A percentile compares a stretch with the other conserved stretches of the same genome.
Evolutionary conservation across 208 protist species (phyloP).

Genomic region (Strigomonas oncopelti): DNA sequence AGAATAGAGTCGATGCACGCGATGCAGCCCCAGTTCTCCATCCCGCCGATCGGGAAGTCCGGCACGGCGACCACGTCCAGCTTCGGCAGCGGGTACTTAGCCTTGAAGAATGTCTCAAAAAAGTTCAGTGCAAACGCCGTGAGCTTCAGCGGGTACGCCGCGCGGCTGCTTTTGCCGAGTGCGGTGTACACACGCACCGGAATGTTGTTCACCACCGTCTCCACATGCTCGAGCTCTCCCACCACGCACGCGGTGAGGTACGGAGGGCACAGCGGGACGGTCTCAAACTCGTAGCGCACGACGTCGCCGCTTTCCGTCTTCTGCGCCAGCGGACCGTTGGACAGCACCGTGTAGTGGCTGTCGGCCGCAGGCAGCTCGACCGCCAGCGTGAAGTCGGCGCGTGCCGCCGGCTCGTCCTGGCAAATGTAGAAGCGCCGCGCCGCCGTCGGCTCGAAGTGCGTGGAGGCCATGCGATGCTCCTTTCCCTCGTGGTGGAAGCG

Average conservation of each 20-base stretch:
- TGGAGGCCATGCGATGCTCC: slow-evolving; percentile 88
- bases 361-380: slow-evolving; percentile 67
- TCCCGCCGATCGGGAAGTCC: slow-evolving; percentile 96
- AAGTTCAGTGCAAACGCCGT: slow-evolving; percentile 71
- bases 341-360: slow-evolving; percentile 75
- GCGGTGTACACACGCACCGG: slow-evolving; percentile 74
- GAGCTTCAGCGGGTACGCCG: slow-evolving; percentile 80
- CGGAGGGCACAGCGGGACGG: slow-evolving; percentile 87
- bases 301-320: slow-evolving; percentile 31
- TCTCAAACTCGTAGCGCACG: slow-evolving; percentile 77
- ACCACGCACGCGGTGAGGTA: slow-evolving; percentile 96
- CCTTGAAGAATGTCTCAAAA: slow-evolving; percentile 87
- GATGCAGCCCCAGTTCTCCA: slow-evolving; percentile 96
- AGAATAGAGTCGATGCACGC: slow-evolving; percentile 90
- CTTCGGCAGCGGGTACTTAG: slow-evolving; percentile 94
- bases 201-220: slow-evolving; percentile 51
- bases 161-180: slow-evolving; percentile 57
- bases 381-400: slow-evolving; percentile 93
- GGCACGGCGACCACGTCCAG: slow-evolving; percentile 96
- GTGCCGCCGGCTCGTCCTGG: slow-evolving; percentile 95
- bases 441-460: slow-evolving; percentile 96
- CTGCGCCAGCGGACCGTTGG: slow-evolving; percentile 53
- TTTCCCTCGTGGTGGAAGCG: slow-evolving; percentile 60
- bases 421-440: slow-evolving; percentile 94
- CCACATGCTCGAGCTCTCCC: slow-evolving; percentile 89